Evolutionary conservation across 352 stramenopile species (phyloP), one percentile per base, ranked within the genome.

Genomic region (Globisporangium carolinianum): DNA sequence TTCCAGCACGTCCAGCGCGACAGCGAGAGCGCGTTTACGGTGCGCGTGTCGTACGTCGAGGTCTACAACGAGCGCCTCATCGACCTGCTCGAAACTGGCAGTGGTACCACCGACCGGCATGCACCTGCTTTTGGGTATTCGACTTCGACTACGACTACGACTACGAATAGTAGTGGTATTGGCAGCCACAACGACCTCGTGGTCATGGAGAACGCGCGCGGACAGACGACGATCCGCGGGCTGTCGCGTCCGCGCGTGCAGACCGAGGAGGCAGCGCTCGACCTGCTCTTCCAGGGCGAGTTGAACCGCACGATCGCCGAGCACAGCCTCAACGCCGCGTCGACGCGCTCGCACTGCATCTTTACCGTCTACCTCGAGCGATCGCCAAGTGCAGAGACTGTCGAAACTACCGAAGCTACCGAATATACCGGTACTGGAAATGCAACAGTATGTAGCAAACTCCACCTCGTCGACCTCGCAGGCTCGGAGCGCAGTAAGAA

Each of bases 401-500:
- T 1, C 24, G 24, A 24, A 24, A 24, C 1, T 24, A 24, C 24
- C 24, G 24, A 24, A 24, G 2, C 1, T 24, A 24, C 24, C 24
- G 24, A 24, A 24, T 24, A 24, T 24, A 24, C 24, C 24, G 24
- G 24, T 24, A 24, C 24, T 24, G 24, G 24, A 24, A 24, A 24
- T 24, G 58, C 63, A n/a, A 61, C 72, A 8, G 68, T 85, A 18
- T 84, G 80, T 61, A 89, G 87, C 63, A 97, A 97, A 59, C 76
- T 98, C 39, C 96, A 97, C 58, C 84, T 97, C 18, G 90, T 98
- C 9, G 91, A 98, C 62, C 76, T 98, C 37, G 92, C 92, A 0
- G 91, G 91, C 9, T 97, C 89, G 5, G 92, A 98, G 69, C 96
- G 96, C 50, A 97, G 89, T 73, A 89, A 95, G 58, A 81, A 82